Percentiles rank a stretch among this genome's conserved stretches.
Evolutionary conservation across 2,329 filamentous ascomycete species (phyloP).

Genomic region (Coniochaeta sp.): DNA sequence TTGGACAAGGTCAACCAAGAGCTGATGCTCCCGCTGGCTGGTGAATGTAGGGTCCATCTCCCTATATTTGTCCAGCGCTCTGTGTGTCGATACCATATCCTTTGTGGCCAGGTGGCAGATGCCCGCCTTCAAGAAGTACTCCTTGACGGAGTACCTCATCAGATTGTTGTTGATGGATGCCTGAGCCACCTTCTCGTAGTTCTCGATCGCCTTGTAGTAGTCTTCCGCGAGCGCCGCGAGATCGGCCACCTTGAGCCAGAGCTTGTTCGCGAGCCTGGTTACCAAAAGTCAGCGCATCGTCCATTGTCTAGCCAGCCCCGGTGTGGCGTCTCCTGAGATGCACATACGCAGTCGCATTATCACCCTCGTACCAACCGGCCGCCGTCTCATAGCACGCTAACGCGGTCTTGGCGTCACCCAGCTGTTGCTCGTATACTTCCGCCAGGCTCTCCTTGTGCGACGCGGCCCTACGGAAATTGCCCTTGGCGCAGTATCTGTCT

Average conservation of each 20-base stretch:
- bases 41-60: conserved; percentile 74
- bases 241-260: conserved; percentile 88
- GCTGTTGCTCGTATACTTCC: conserved; percentile 76
- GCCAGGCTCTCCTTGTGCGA: conserved; percentile 84
- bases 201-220: conserved; percentile 74
- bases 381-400: conserved; percentile 79
- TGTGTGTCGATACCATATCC: conserved; percentile 71
- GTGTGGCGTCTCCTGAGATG: background rate
- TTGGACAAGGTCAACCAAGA: conserved; percentile 69
- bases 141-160: conserved; percentile 90
- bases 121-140: conserved; percentile 90
- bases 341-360: conserved; percentile 74
- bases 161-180: conserved; percentile 80
- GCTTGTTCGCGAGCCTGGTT: conserved; percentile 77
- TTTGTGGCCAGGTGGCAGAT: conserved; percentile 74
- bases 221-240: conserved; percentile 74
- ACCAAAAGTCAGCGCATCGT: background rate
- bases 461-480: conserved; percentile 85
- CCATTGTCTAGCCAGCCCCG: background rate
- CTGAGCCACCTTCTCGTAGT: conserved; percentile 77
- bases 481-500: conserved; percentile 77
- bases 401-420: conserved; percentile 71
- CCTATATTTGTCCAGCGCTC: conserved; percentile 74
- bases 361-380: conserved; percentile 81
- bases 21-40: conserved; percentile 70